Percentiles rank a stretch among this genome's conserved stretches.
Evolutionary conservation across 176 grass and related monocot genomes (phyloP).

Genomic region (Olyra latifolia): DNA sequence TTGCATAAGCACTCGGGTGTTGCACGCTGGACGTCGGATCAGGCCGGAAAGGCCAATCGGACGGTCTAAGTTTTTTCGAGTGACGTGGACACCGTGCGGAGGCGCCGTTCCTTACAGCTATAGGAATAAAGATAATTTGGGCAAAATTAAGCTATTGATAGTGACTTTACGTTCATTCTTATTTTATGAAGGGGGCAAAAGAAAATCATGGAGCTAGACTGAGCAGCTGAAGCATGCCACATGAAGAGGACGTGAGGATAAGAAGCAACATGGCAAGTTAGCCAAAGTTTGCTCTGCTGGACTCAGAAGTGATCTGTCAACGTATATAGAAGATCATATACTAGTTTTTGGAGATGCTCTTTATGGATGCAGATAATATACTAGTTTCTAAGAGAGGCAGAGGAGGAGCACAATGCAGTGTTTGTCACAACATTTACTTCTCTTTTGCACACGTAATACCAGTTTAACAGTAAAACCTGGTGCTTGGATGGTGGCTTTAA

Average conservation of each 20-base stretch:
- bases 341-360: not conserved
- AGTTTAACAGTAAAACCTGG: not conserved
- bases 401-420: not conserved
- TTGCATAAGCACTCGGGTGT: too few species aligned
- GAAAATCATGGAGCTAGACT: not conserved
- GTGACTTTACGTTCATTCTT: not conserved
- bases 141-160: not conserved
- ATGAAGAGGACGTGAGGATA: not conserved
- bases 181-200: not conserved
- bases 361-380: not conserved
- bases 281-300: slow-evolving; percentile 1
- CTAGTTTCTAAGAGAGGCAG: not conserved
- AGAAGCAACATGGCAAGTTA: slow-evolving; percentile 18
- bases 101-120: too few species aligned
- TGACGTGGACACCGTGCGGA: too few species aligned
- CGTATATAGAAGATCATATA: not conserved
- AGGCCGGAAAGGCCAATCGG: too few species aligned
- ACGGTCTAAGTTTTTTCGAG: too few species aligned
- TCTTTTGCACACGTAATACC: not conserved
- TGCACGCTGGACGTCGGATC: too few species aligned
- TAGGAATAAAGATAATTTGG: too few species aligned
- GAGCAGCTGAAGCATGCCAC: not conserved
- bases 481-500: not conserved
- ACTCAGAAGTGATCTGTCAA: slow-evolving; percentile 8
- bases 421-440: not conserved